Evolutionary conservation across 2,329 filamentous ascomycete genomes (phyloP), one percentile per base, ranked within the genome.

Genomic region (Fusarium multiceps): DNA sequence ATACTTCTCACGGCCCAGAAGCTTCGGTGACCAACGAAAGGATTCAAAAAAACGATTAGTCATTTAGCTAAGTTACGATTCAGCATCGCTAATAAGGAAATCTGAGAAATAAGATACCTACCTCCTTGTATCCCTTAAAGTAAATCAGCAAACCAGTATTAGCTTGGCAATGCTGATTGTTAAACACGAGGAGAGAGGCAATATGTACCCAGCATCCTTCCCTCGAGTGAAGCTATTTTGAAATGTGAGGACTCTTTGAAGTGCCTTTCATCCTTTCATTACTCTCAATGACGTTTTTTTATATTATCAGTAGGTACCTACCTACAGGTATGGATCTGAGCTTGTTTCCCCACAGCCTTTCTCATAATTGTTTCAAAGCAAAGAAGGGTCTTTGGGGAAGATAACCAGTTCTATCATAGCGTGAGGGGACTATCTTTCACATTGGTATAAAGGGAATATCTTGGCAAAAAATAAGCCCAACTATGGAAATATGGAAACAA

Each of bases 1-100:
- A 13, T 68, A 70, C 58, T 40, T 40, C 58, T 54, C 58, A 54
- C 43, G 20, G 51, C 56, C 70, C 60, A 73, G 72, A 74, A 74
- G 50, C 55, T 74, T 74, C 63, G 54, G 58, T 49, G 59, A 42
- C 23, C 32, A 48, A 66, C 37, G 53, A 51, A 47, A 47, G 40
- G n/a, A 16, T 51, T 23, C 12, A 47, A 16, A 30, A 30, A 30
- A 37, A 20, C 16, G 59, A 71, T 70, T 70, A 70, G 68, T 71
- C 63, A 68, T 54, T 37, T 37, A 37, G 34, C 3, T 6, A 37
- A 37, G 18, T n/a, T 37, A n/a, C 34, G 34, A 37, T 37, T 37
- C 18, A 37, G 34, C 34, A 37, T 37, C 34, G 34, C 34, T 37
- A 37, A n/a, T n/a, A 37, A 37, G 18, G 34, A 37, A 37, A n/a